A percentile compares a stretch with the other conserved stretches of the same genome.
phyloP scores from a whole-genome alignment of 108 stramenopile genomes.

The Pinguiococcus pyrenoidosus region DNA sequence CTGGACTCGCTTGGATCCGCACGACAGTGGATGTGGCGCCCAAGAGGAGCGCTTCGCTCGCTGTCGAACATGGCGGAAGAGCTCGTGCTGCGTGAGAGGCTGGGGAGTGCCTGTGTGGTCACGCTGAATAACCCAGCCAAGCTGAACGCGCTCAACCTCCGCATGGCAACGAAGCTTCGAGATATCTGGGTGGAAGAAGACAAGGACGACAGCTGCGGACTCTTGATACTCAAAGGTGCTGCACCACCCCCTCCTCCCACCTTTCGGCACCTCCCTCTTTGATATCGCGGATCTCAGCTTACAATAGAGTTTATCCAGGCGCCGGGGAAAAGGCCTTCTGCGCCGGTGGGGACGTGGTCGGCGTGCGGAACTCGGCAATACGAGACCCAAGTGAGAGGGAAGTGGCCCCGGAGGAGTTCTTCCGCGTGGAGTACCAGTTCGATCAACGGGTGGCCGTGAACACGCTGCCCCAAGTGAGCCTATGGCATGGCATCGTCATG shows the following conservation, averaged over 20 bases:
- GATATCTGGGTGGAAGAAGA: neutral
- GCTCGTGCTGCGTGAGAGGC: no score
- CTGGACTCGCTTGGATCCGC: no score
- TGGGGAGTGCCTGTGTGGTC: no score
- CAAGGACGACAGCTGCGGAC: neutral
- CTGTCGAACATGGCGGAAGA: no score
- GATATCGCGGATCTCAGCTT: neutral
- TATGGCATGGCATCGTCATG: slow-evolving; percentile 98
- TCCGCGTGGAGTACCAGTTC: slow-evolving; percentile 70
- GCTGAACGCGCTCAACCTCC: slow-evolving; percentile 22
- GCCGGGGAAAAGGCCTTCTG: slow-evolving; percentile 52
- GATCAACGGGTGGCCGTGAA: slow-evolving; percentile 53
- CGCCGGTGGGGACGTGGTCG: slow-evolving; percentile 72
- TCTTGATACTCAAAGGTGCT: no score
- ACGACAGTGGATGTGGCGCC: no score
- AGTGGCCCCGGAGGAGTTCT: slow-evolving; percentile 44
- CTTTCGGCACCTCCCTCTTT: neutral
- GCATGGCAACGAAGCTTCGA: slow-evolving; percentile 8
- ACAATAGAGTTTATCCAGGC: slow-evolving; percentile 2
- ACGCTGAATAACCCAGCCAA: slow-evolving; percentile 26
- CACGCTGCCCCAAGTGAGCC: slow-evolving; percentile 49
- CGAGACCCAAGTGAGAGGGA: neutral
- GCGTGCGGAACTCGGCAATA: neutral
- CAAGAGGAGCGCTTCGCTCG: no score
- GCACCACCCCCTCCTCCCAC: no score